phyloP scores from a whole-genome alignment of 2,329 filamentous ascomycete species.

The Graphilbum ipis-grandicollis region DNA sequence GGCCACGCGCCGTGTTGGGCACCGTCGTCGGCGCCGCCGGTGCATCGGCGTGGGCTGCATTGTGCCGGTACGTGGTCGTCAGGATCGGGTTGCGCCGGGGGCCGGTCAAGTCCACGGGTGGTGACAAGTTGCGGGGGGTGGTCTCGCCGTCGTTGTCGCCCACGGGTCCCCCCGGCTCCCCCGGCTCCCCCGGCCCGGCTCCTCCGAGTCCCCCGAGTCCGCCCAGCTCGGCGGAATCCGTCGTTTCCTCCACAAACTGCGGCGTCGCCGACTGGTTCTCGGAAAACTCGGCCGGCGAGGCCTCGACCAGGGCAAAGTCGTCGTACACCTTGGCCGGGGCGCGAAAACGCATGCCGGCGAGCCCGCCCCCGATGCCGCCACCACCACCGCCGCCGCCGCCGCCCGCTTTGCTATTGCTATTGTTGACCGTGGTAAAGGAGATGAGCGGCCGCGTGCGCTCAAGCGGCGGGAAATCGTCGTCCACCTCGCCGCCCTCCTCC shows the following conservation, averaged over 20 bases:
- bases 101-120: too few relatives aligned
- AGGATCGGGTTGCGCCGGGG: constrained; percentile 41
- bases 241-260: constrained; percentile 39
- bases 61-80: constrained; percentile 39
- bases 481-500: constrained; percentile 67
- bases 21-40: constrained; percentile 29
- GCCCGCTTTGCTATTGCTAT: constrained; percentile 47
- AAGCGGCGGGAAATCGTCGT: constrained; percentile 69
- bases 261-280: constrained; percentile 55
- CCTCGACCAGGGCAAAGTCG: constrained; percentile 65
- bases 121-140: background rate
- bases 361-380: background rate
- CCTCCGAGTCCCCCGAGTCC: too few relatives aligned
- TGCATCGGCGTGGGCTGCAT: constrained; percentile 38
- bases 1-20: constrained; percentile 34
- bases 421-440: constrained; percentile 69
- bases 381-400: constrained; percentile 15
- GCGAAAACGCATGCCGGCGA: constrained; percentile 16
- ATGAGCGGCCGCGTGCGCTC: constrained; percentile 57
- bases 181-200: too few relatives aligned
- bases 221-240: constrained; percentile 2
- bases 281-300: constrained; percentile 47
- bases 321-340: constrained; percentile 59
- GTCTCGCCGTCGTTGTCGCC: background rate
- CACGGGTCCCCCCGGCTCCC: too few relatives aligned